phyloP scores from a whole-genome alignment of 164 flowering plant species.

The Platanus orientalis region DNA sequence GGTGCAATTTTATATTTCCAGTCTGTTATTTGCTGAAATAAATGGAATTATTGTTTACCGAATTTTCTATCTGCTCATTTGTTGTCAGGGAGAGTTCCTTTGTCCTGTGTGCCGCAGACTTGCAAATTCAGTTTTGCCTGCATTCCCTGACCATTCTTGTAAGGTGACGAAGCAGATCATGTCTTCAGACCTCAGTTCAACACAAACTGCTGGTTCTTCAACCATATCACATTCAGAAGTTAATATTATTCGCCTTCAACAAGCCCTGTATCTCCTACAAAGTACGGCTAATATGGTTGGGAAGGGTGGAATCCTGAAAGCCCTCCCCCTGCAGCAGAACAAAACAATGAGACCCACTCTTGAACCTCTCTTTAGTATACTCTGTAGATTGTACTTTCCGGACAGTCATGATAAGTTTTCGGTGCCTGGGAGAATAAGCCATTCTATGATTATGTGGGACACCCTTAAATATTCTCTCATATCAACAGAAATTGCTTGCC shows the following conservation, averaged over 20 bases:
- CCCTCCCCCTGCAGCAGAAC: constrained; percentile 26
- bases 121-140: constrained; percentile 80
- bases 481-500: constrained; percentile 83
- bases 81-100: constrained; percentile 77
- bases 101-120: constrained; percentile 94
- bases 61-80: constrained; percentile 4
- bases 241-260: constrained; percentile 29
- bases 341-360: constrained; percentile 32
- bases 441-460: constrained; percentile 76
- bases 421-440: constrained; percentile 44
- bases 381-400: constrained; percentile 64
- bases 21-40: not conserved
- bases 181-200: constrained; percentile 12
- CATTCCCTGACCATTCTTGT: constrained; percentile 28
- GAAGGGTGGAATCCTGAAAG: constrained; percentile 32
- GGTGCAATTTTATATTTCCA: constrained; percentile 29
- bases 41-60: constrained; percentile 1
- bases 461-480: constrained; percentile 76
- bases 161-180: constrained; percentile 22
- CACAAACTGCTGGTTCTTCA: constrained; percentile 19
- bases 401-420: constrained; percentile 35
- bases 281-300: constrained; percentile 47
- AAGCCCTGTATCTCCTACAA: constrained; percentile 53
- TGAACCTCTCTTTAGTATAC: constrained; percentile 40
- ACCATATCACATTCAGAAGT: constrained; percentile 15